Evolutionary conservation across 495 filamentous ascomycete genomes (phyloP).

Genomic region (Penicillium canescens): DNA sequence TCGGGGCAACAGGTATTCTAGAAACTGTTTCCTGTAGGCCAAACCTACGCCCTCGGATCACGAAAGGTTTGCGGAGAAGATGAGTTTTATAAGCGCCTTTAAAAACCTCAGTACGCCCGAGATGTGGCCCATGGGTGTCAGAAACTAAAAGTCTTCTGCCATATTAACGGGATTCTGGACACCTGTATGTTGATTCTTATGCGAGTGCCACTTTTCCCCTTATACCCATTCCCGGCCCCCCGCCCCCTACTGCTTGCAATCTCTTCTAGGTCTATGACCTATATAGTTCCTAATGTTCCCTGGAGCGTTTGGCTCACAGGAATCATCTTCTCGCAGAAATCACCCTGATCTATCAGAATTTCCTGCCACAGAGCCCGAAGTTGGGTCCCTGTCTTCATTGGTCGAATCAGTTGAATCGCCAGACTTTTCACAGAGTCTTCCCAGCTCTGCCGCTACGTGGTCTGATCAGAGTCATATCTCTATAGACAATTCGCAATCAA

Average conservation of each 20-base stretch:
- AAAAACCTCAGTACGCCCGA: constrained; percentile 21
- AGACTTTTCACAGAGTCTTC: constrained; percentile 14
- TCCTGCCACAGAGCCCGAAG: constrained; percentile 11
- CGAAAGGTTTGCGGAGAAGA: constrained; percentile 4
- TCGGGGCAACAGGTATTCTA: constrained; percentile 1
- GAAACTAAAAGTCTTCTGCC: constrained; percentile 17
- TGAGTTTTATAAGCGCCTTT: constrained; percentile 2
- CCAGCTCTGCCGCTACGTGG: constrained; percentile 11
- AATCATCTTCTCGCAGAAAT: constrained; percentile 19
- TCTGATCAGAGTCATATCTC: constrained; percentile 9
- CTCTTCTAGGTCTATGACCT: constrained; percentile 15
- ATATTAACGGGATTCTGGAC: background rate
- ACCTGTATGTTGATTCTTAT: constrained; percentile 18
- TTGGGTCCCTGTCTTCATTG: constrained; percentile 7
- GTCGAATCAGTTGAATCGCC: constrained; percentile 20
- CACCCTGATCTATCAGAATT: constrained; percentile 9
- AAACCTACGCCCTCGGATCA: constrained; percentile 3
- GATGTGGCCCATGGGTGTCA: constrained; percentile 5
- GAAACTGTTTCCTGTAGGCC: constrained; percentile 5
- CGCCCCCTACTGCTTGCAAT: constrained; percentile 17
- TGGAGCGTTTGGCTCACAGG: constrained; percentile 22
- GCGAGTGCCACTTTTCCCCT: constrained; percentile 3
- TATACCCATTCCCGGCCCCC: constrained; percentile 14
- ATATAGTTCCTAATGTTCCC: constrained; percentile 24
- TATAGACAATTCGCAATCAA: constrained; percentile 6